Base-by-base conservation (phyloP, 208 protist genomes). In the Trypanosoma lewisi region DNA sequence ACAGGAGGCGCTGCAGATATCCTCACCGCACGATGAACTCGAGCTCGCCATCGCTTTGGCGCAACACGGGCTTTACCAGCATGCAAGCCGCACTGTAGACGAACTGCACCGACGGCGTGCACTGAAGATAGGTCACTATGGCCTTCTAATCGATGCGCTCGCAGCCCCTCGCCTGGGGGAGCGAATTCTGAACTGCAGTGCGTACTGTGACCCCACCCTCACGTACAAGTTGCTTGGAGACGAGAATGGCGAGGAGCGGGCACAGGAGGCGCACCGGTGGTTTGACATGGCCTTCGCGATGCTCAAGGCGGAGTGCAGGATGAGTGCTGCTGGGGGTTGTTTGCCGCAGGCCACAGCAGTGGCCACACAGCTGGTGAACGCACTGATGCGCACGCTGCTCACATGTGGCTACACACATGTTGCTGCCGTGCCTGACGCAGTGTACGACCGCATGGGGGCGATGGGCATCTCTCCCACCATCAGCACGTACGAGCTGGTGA, bases 361-460 rank as follows among this genome's bases (percentile, higher is more conserved):
- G 0, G 83, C 88, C 25, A 61, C 85, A 28, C 80, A 91, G 60
- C 70, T 91, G 23, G 75, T 74, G 0, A 95, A 95, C 47, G 77
- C 81, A 19, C 64, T 95, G 23, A 95, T 95, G 89, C 67, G 71
- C 31, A 56, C 77, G 27, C 77, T 91, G 23, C 65, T 93, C 55
- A 90, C 77, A 19, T 92, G 83, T 62, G 89, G 89, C 54, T 95
- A 89, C 67, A 39, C 60, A 44, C 79, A 90, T 59, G 85, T 91
- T 17, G 67, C 73, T 34, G 83, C 86, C 16, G 72, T 96, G 12
- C 67, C 82, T 0, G 67, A 83, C 42, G 63, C 74, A 0, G 69
- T 93, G 19, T 96, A 96, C 69, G 90, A 96, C 64, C 72, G 75
- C 34, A 91, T 96, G 78, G 90, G 90, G 6, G 53, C 60, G 1